phyloP scores from a whole-genome alignment of 768 basidiomycete genomes.

The Royoungia palumana region DNA sequence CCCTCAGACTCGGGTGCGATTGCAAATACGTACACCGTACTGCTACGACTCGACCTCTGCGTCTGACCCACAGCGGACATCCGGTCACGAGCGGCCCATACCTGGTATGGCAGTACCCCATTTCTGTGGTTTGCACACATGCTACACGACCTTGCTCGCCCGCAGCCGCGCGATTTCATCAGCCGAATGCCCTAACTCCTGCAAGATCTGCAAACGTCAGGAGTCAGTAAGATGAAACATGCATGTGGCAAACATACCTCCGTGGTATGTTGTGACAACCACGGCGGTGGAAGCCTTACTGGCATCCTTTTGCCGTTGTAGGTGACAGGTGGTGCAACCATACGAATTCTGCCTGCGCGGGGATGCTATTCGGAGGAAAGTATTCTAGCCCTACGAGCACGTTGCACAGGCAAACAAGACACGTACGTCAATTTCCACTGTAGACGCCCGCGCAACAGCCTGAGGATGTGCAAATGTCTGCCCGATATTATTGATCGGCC shows the following conservation, averaged over 20 bases:
- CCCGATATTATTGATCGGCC: slow-evolving; percentile 88
- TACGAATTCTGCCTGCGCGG: slow-evolving; percentile 69
- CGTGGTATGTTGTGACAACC: slow-evolving; percentile 77
- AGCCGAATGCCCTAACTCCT: slow-evolving; percentile 41
- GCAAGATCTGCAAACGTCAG: slow-evolving; percentile 32
- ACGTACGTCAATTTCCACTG: slow-evolving; percentile 74
- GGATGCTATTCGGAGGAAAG: slow-evolving; percentile 50
- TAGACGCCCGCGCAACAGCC: slow-evolving; percentile 71
- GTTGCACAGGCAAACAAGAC: slow-evolving; percentile 30
- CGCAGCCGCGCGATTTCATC: slow-evolving; percentile 44
- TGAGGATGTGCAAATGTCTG: slow-evolving; percentile 90
- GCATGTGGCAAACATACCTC: slow-evolving; percentile 46
- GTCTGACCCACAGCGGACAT: slow-evolving; percentile 29
- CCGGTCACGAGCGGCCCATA: slow-evolving; percentile 13
- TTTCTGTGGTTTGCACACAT: slow-evolving; percentile 15
- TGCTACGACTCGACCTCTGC: slow-evolving; percentile 4
- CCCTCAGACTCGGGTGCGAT: slow-evolving; percentile 20
- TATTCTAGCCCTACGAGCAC: slow-evolving; percentile 10
- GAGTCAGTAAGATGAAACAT: neutral
- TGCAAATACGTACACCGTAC: slow-evolving; percentile 26
- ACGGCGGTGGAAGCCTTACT: slow-evolving; percentile 77
- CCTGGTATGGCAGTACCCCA: slow-evolving; percentile 13
- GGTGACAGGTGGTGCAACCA: slow-evolving; percentile 76
- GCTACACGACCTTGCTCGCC: slow-evolving; percentile 39
- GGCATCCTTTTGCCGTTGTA: slow-evolving; percentile 81